Evolutionary conservation across 345 rosid genomes (phyloP).

Genomic region (Passiflora organensis): DNA sequence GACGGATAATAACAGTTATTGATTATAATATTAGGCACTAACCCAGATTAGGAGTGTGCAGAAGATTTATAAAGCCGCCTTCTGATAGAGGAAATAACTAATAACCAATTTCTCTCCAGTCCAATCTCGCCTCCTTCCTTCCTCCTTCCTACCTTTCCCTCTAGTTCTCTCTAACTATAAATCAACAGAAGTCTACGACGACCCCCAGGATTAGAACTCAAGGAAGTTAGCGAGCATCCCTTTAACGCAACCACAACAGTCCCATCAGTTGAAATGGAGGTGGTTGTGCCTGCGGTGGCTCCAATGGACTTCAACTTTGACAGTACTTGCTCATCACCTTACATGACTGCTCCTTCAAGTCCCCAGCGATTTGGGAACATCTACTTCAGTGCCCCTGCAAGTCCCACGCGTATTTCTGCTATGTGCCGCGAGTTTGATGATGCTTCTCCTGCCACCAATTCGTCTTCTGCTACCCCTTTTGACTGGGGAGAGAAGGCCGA

Average conservation of each 20-base stretch:
- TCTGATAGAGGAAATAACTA: constrained; percentile 8
- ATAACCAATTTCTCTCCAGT: constrained; percentile 12
- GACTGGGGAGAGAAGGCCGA: constrained; percentile 41
- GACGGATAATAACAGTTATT: too few species aligned
- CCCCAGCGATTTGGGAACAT: constrained; percentile 68
- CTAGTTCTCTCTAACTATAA: constrained; percentile 3
- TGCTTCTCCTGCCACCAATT: background rate
- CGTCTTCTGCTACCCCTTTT: constrained; percentile 32
- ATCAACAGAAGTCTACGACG: background rate
- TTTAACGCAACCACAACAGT: background rate
- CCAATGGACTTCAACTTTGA: constrained; percentile 64
- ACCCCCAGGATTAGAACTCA: background rate
- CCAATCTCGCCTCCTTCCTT: constrained; percentile 15
- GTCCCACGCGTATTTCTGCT: constrained; percentile 44
- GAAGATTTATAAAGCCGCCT: constrained; percentile 50
- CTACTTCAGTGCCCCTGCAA: constrained; percentile 59
- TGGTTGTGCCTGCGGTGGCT: constrained; percentile 31
- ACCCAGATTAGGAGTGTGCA: too few species aligned
- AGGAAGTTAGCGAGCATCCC: background rate
- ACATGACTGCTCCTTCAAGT: constrained; percentile 95
- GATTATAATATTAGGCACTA: too few species aligned
- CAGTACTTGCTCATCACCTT: constrained; percentile 79
- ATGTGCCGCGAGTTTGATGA: constrained; percentile 13
- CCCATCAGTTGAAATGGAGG: constrained; percentile 44
- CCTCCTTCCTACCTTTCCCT: background rate